Evolutionary conservation across 2,329 filamentous ascomycete species (phyloP).

Genomic region (Lachnellula arida): DNA sequence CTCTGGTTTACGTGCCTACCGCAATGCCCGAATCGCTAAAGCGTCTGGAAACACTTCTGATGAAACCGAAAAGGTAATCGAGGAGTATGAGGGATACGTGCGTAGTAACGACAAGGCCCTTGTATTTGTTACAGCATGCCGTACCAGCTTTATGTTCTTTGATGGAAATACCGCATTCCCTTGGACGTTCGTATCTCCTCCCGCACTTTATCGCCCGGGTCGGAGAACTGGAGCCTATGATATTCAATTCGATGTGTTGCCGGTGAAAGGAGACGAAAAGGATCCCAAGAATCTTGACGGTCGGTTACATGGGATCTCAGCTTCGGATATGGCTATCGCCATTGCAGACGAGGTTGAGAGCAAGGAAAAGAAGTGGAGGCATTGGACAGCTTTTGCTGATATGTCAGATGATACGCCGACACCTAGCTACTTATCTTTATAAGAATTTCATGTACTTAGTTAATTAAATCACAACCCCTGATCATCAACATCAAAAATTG

Average conservation of each 20-base stretch:
- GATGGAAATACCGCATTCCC: not conserved
- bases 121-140: not conserved
- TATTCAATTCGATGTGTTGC: not conserved
- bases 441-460: too few species aligned
- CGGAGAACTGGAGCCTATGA: not conserved
- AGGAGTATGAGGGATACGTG: not conserved
- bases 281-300: not conserved
- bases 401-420: not conserved
- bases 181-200: not conserved
- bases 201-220: not conserved
- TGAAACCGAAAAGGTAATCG: not conserved
- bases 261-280: not conserved
- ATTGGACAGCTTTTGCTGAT: not conserved
- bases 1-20: not conserved
- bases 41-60: not conserved
- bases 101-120: not conserved
- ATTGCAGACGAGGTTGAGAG: not conserved
- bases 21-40: not conserved
- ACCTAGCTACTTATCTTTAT: not conserved
- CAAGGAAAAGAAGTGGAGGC: not conserved
- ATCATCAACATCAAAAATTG: too few species aligned
- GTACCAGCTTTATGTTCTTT: not conserved
- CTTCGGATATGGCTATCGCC: not conserved
- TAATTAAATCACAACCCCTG: too few species aligned
- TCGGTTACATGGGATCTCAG: not conserved